These are phyloP conservation scores for Lathyrus tuberosus DNA, from an alignment of 306 rosid genomes.

Conservation along the genomic window DNA sequence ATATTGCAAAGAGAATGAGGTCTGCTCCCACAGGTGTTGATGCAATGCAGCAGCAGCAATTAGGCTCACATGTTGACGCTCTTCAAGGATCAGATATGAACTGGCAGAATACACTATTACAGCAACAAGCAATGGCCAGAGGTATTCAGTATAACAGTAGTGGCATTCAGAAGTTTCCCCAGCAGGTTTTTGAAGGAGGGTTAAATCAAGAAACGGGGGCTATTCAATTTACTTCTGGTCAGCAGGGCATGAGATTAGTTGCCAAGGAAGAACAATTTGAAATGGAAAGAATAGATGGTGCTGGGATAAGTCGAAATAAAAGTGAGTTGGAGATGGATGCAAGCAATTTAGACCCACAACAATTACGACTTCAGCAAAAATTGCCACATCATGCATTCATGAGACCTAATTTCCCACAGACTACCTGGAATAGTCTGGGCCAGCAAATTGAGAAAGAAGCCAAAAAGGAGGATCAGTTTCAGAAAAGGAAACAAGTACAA, in stretches of 20 bases:
- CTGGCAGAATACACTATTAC: conserved; percentile 78
- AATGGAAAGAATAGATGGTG: conserved; percentile 65
- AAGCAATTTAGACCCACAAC: conserved; percentile 74
- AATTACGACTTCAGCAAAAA: conserved; percentile 63
- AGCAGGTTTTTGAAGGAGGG: conserved; percentile 72
- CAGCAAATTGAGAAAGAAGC: conserved; percentile 77
- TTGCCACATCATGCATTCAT: conserved; percentile 55
- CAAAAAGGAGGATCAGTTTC: conserved; percentile 79
- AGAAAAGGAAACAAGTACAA: conserved; percentile 72
- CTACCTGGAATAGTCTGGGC: conserved; percentile 73
- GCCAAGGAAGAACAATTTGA: conserved; percentile 91
- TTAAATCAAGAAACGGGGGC: conserved; percentile 67
- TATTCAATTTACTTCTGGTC: conserved; percentile 62
- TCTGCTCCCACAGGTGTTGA: conserved; percentile 59
- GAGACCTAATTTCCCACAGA: conserved; percentile 76
- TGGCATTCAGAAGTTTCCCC: conserved; percentile 71
- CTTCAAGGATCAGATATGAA: conserved; percentile 73
- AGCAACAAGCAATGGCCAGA: conserved; percentile 67
- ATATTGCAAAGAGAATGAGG: conserved; percentile 69
- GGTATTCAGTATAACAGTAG: conserved; percentile 63
- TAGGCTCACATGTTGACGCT: conserved; percentile 57
- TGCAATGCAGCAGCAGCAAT: conserved; percentile 66
- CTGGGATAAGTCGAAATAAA: conserved; percentile 65
- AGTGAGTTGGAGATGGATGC: conserved; percentile 66
- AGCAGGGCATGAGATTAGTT: conserved; percentile 59